Base-by-base conservation (phyloP, 2,329 filamentous ascomycete species). In the Colletotrichum noveboracense region DNA sequence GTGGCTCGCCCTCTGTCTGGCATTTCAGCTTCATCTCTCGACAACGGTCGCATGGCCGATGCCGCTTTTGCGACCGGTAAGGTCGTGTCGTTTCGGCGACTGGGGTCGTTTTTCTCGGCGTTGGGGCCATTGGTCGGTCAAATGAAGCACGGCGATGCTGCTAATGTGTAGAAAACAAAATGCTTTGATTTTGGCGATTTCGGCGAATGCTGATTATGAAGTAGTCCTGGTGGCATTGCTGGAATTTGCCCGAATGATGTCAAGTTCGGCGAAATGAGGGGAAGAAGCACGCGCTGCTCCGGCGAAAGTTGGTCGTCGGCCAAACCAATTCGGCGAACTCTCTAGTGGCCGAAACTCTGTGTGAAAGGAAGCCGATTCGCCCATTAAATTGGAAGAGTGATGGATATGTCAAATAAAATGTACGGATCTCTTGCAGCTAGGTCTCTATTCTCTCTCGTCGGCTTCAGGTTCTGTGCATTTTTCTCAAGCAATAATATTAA, bases 31-130 rank as follows among this genome's bases (percentile, higher is more conserved):
- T 78, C 26, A 66, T 66, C 36, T 55, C 18, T 18, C 38, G 64
- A 1, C 64, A 66, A 32, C 43, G 38, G 28, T 66, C 64, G 43
- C 64, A 66, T 38, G 64, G 64, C 26, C 64, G 64, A 7, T 55
- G 43, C 28, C 77, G 69, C 43, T 76, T 76, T 43, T 72, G 74
- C 28, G 74, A 76, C 34, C 76, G 70, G 48, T 77, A 76, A 8
- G 61, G 67, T 18, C 76, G 70, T 16, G 74, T 76, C 7, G 61
- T 6, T 4, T 38, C 21, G 52, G n/a, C n/a, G 26, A 9, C 28
- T 28, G 6, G 3, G 12, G 10, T 21, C 34, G 26, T 34, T 5
- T 32, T 21, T 6, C 43, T 30, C 9, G 26, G 18, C 7, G 38
- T 55, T n/a, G 43, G 21, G 13, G 64, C 6, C 64, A 52, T 55